These are phyloP conservation scores for Serendipita indica DNA, from an alignment of 768 basidiomycete genomes.

Conservation along the genomic window DNA sequence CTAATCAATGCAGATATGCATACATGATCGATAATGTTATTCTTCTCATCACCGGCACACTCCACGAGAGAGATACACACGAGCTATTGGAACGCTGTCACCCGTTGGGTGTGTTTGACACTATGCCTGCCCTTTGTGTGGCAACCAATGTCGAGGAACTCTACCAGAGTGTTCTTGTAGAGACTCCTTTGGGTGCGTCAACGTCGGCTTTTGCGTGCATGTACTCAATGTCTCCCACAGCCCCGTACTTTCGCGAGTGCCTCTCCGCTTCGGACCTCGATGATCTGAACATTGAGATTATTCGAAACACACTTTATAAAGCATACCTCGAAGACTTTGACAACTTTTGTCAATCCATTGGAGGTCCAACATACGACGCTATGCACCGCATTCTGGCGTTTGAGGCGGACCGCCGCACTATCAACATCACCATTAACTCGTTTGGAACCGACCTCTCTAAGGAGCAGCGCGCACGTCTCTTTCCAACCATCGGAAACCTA, in stretches of 20 bases:
- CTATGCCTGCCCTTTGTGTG: conserved; percentile 97
- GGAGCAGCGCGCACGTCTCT: conserved; percentile 86
- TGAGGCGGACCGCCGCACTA: conserved; percentile 90
- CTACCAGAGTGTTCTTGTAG: conserved; percentile 90
- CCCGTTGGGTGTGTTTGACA: conserved; percentile 91
- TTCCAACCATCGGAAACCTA: conserved; percentile 84
- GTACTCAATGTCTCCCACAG: conserved; percentile 24
- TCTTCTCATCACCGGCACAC: conserved; percentile 88
- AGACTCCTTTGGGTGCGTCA: conserved; percentile 82
- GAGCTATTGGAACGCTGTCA: conserved; percentile 95
- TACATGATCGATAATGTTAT: conserved; percentile 99
- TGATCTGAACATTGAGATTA: conserved; percentile 98
- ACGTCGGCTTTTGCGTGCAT: neutral
- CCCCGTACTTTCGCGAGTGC: conserved; percentile 94
- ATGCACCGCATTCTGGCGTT: conserved; percentile 89
- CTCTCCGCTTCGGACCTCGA: conserved; percentile 91
- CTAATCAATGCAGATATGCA: conserved; percentile 47
- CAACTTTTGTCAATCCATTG: conserved; percentile 61
- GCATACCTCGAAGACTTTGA: conserved; percentile 98
- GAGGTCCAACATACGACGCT: conserved; percentile 74
- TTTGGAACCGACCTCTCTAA: conserved; percentile 91
- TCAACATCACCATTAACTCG: conserved; percentile 99
- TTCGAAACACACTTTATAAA: conserved; percentile 97
- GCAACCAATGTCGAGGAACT: conserved; percentile 98
- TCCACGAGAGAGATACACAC: conserved; percentile 94